A percentile compares a stretch with the other conserved stretches of the same genome.
Conservation (phyloP, 1,139 yeast species). For the Spathaspora sp. region DNA sequence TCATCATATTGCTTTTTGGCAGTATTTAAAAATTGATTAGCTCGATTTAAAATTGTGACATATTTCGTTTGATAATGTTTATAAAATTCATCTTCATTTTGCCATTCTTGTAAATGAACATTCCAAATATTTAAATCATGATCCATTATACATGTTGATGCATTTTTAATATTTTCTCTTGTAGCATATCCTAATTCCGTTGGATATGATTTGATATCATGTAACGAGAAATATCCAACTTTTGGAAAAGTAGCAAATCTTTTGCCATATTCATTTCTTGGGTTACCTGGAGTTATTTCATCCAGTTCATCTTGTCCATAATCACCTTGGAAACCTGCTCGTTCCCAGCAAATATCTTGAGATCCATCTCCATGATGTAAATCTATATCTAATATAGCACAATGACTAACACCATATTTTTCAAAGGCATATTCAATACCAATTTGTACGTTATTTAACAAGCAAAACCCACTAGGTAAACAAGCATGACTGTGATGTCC, state of each 20-base stretch:
- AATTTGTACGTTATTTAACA: conserved; percentile 79
- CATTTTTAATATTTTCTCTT: conserved; percentile 68
- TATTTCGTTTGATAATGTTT: conserved; percentile 62
- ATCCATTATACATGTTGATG: conserved; percentile 77
- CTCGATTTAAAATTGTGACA: conserved; percentile 62
- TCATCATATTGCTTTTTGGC: conserved; percentile 48
- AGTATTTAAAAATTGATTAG: conserved; percentile 61
- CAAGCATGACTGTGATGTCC: conserved; percentile 91
- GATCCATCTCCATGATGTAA: conserved; percentile 93
- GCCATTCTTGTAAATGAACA: conserved; percentile 72
- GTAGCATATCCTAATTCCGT: conserved; percentile 80
- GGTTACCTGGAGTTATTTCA: conserved; percentile 30
- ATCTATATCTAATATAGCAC: conserved; percentile 80
- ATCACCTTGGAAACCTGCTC: conserved; percentile 62
- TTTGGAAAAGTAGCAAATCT: conserved; percentile 55
- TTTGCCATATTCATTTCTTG: conserved; percentile 55
- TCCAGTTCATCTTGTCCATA: conserved; percentile 48
- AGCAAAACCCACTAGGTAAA: conserved; percentile 84
- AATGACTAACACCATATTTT: conserved; percentile 68
- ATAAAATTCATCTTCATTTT: conserved; percentile 63
- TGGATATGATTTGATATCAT: conserved; percentile 85
- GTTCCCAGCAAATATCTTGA: conserved; percentile 84
- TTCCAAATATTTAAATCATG: conserved; percentile 86
- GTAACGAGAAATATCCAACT: conserved; percentile 82
- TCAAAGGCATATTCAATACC: conserved; percentile 78